A percentile compares a stretch with the other conserved stretches of the same genome.
phyloP scores from a whole-genome alignment of 495 filamentous ascomycete species.

The Bacidia rubella region DNA sequence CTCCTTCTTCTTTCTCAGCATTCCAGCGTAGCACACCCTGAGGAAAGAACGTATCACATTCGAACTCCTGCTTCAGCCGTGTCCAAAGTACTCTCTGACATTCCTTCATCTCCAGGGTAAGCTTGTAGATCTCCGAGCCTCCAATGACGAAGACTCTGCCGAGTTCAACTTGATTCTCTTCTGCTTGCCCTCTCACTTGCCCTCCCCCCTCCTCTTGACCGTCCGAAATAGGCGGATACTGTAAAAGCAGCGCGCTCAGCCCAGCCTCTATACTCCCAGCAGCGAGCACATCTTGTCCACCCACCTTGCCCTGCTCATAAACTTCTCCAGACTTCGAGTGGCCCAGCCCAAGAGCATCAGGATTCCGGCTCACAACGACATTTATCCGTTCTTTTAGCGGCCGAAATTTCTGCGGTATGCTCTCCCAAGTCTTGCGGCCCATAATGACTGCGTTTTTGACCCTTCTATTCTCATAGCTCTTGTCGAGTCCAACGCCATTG shows the following conservation, averaged over 20 bases:
- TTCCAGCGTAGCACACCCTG: constrained; percentile 20
- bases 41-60: constrained; percentile 84
- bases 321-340: constrained; percentile 15
- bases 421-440: constrained; percentile 93
- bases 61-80: constrained; percentile 49
- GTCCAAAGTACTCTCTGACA: constrained; percentile 47
- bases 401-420: constrained; percentile 61
- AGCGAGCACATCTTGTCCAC: constrained; percentile 14
- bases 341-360: constrained; percentile 16
- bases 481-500: neutral
- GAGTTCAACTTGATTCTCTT: constrained; percentile 9
- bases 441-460: constrained; percentile 72
- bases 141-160: constrained; percentile 74
- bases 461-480: neutral
- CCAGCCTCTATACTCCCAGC: constrained; percentile 42
- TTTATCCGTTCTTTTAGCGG: constrained; percentile 67
- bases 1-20: constrained; percentile 8
- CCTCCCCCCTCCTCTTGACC: neutral
- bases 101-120: constrained; percentile 43
- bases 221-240: constrained; percentile 24
- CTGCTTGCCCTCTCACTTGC: neutral
- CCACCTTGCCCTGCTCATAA: constrained; percentile 19
- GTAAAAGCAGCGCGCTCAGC: constrained; percentile 26
- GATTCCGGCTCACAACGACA: constrained; percentile 55
- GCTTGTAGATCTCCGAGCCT: constrained; percentile 69